Percentiles rank a stretch among this genome's conserved stretches.
Evolutionary conservation across 73 alveolate genomes (phyloP).

Genomic region (Durusdinium trenchii): DNA sequence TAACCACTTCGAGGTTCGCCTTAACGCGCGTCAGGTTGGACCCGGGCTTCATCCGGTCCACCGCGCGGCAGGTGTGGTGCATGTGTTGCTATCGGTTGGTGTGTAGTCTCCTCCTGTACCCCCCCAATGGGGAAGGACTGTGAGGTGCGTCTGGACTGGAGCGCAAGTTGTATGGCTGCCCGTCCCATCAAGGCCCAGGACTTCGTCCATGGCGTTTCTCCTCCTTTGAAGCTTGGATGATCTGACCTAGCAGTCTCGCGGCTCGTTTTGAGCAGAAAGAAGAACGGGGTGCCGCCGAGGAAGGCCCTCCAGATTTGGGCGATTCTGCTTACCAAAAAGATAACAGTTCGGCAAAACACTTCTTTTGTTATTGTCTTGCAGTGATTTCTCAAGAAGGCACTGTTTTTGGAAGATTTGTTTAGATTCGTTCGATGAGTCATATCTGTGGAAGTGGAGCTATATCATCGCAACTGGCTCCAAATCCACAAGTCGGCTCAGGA

Average conservation of each 20-base stretch:
- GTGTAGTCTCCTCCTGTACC: no score
- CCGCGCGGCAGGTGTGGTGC: no score
- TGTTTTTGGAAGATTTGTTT: not conserved
- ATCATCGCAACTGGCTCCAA: no score
- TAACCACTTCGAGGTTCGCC: no score
- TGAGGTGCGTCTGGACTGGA: no score
- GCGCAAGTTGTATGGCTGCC: not conserved
- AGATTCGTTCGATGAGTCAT: no score
- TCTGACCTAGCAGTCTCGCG: not conserved
- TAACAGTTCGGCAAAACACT: not conserved
- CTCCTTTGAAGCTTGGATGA: constrained; percentile 74
- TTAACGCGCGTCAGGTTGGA: no score
- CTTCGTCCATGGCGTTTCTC: not conserved
- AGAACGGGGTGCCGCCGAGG: not conserved
- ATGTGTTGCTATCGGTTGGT: no score
- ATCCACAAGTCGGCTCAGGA: no score
- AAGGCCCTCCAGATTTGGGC: not conserved
- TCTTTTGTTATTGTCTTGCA: not conserved
- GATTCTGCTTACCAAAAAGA: not conserved
- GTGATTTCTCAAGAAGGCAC: not conserved
- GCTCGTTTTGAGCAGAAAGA: not conserved
- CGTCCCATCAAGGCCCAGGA: not conserved
- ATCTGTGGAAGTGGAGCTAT: no score
- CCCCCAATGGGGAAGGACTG: no score
- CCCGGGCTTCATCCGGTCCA: no score